Percentiles rank a stretch among this genome's conserved stretches.
phyloP scores from a whole-genome alignment of 441 rosid genomes.

The Eruca vesicaria region DNA sequence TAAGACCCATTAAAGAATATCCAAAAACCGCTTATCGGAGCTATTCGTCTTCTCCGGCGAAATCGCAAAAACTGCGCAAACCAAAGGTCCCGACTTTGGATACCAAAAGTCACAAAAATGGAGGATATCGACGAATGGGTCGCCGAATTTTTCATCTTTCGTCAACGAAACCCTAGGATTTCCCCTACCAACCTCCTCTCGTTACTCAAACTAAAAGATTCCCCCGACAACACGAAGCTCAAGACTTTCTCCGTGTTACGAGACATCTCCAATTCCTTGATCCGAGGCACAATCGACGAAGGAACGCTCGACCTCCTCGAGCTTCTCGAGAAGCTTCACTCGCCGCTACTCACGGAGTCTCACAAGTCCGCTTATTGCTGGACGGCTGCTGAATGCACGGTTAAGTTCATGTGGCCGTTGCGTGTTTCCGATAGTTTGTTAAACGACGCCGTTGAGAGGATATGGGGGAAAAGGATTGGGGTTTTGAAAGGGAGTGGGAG shows the following conservation, averaged over 20 bases:
- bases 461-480: slow-evolving; percentile 28
- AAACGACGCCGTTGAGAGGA: slow-evolving; percentile 26
- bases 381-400: slow-evolving; percentile 32
- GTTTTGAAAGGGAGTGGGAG: slow-evolving; percentile 20
- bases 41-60: slow-evolving; percentile 15
- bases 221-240: slow-evolving; percentile 1
- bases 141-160: slow-evolving; percentile 18
- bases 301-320: slow-evolving; percentile 30
- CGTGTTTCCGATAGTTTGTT: slow-evolving; percentile 17
- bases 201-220: slow-evolving; percentile 14
- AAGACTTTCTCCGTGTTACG: slow-evolving; percentile 23
- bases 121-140: slow-evolving; percentile 6
- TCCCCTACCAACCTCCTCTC: background rate
- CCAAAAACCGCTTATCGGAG: background rate
- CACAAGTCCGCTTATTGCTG: slow-evolving; percentile 34
- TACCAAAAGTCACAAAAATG: background rate
- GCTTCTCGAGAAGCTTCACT: slow-evolving; percentile 31
- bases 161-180: slow-evolving; percentile 16
- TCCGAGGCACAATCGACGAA: background rate
- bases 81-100: background rate
- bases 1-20: background rate
- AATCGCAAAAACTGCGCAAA: background rate
- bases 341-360: slow-evolving; percentile 5
- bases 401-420: slow-evolving; percentile 30
- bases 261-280: slow-evolving; percentile 20